These are phyloP conservation scores for Manihot esculenta DNA, from an alignment of 441 rosid species.

Conservation along the genomic window DNA sequence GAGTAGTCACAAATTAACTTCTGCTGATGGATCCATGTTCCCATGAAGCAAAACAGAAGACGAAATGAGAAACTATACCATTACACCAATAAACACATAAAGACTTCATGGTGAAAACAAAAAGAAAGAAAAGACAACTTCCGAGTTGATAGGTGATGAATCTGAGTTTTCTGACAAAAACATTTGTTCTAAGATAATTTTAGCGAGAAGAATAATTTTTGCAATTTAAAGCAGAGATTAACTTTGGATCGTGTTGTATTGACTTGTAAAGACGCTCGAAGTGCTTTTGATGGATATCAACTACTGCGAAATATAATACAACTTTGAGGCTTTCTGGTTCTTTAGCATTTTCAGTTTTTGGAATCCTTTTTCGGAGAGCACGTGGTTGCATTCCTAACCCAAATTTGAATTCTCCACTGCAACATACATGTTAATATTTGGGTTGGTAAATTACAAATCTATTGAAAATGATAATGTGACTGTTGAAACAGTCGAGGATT, in stretches of 20 bases:
- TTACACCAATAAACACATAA: neutral
- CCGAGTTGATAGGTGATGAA: constrained; percentile 6
- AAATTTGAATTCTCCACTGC: constrained; percentile 26
- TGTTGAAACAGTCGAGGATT: no score
- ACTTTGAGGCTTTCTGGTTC: constrained; percentile 36
- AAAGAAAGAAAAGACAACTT: neutral
- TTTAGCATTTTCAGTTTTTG: constrained; percentile 1
- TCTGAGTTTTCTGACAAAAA: constrained; percentile 34
- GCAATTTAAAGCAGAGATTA: constrained; percentile 53
- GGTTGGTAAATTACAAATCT: no score
- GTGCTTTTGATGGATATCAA: constrained; percentile 52
- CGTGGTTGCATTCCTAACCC: constrained; percentile 47
- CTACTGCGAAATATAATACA: constrained; percentile 39
- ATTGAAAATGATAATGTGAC: no score
- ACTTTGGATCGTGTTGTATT: constrained; percentile 41
- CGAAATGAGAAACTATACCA: no score
- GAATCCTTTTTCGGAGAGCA: constrained; percentile 32
- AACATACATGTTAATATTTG: no score
- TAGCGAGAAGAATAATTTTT: constrained; percentile 49
- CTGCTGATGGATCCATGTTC: neutral
- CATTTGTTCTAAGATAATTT: constrained; percentile 41
- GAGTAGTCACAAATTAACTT: neutral
- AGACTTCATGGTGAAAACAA: neutral
- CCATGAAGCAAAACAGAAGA: neutral
- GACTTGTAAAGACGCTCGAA: constrained; percentile 57